Evolutionary conservation across 208 protist species (phyloP).

Genomic region (Leishmania gerbilli): DNA sequence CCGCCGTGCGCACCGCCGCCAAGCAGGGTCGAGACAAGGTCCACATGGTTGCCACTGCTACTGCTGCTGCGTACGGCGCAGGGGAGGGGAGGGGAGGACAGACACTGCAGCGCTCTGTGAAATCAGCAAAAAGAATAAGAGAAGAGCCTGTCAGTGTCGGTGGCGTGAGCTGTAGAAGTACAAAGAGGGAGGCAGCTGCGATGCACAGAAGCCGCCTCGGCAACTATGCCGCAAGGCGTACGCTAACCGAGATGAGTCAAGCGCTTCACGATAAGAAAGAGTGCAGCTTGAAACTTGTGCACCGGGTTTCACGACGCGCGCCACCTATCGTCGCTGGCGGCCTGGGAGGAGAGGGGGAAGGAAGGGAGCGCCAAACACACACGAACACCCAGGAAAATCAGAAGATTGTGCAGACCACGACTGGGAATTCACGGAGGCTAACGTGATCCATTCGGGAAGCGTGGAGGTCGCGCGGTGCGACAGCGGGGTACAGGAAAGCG

Average conservation of each 20-base stretch:
- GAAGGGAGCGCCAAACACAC: background rate
- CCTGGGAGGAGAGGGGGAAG: background rate
- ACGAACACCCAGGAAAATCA: background rate
- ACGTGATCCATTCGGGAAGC: background rate
- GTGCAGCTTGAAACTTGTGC: background rate
- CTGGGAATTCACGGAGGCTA: background rate
- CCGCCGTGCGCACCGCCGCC: slow-evolving; percentile 4
- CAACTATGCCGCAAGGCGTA: background rate
- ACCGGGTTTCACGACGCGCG: background rate
- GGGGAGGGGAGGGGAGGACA: background rate
- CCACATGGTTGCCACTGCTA: slow-evolving; percentile 13
- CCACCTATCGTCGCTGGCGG: background rate
- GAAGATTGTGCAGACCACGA: background rate
- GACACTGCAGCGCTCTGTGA: background rate
- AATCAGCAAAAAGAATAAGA: background rate
- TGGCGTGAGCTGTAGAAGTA: background rate
- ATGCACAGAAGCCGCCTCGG: background rate
- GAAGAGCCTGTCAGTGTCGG: background rate
- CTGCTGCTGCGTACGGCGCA: background rate
- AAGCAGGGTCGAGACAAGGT: slow-evolving; percentile 10
- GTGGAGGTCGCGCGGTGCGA: background rate
- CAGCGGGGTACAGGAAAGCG: background rate
- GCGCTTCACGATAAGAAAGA: background rate
- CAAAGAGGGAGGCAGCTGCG: background rate
- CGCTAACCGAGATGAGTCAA: background rate